phyloP scores from a whole-genome alignment of 2,329 filamentous ascomycete species.

The Cladosporium sp. region DNA sequence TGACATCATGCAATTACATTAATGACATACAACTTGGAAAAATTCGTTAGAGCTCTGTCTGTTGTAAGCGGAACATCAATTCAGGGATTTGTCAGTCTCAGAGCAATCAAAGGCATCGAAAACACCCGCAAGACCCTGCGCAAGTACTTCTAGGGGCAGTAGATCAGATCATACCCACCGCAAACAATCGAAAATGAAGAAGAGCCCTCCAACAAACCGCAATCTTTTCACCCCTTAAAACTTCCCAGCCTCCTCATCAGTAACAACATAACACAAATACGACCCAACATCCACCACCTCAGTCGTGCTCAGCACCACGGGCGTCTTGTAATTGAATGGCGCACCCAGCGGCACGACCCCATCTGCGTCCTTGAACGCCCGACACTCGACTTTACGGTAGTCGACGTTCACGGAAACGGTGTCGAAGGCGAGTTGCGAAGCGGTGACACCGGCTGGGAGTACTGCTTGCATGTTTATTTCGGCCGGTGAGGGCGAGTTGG shows the following conservation, averaged over 20 bases:
- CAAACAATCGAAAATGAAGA: no score
- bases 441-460: conserved; percentile 4
- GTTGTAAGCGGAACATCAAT: no score
- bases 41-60: no score
- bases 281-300: neutral
- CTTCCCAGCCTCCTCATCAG: neutral
- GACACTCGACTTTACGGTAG: conserved; percentile 17
- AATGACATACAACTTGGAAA: no score
- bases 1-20: no score
- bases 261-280: neutral
- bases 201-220: no score
- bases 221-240: neutral
- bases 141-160: no score
- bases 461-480: conserved; percentile 18
- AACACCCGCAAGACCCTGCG: no score
- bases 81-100: no score
- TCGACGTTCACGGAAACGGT: conserved; percentile 10
- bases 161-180: no score
- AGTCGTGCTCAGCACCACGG: neutral
- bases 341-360: conserved; percentile 14
- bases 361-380: conserved; percentile 17
- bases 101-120: no score
- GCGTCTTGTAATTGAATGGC: conserved; percentile 22
- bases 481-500: conserved; percentile 16
- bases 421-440: conserved; percentile 15